Conservation (phyloP, 768 basidiomycete species). For the Leucocoprinus leucothites region DNA sequence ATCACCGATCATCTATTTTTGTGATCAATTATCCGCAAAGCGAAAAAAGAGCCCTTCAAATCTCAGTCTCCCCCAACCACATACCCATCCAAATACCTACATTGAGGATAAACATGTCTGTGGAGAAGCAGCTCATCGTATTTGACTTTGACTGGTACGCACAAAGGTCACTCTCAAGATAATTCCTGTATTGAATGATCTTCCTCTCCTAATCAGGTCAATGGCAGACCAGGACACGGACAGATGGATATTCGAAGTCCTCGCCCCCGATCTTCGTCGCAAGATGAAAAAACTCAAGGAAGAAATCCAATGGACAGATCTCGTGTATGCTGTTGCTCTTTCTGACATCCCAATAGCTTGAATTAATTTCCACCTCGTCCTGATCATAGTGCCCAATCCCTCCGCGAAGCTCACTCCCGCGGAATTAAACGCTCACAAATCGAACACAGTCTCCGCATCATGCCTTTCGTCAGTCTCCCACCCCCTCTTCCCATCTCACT, state of each 20-base stretch:
- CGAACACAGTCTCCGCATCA: constrained; percentile 67
- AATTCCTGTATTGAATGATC: background rate
- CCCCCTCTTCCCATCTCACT: background rate
- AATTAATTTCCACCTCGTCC: background rate
- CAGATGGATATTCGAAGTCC: constrained; percentile 87
- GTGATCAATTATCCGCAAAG: constrained; percentile 6
- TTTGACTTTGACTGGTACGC: constrained; percentile 96
- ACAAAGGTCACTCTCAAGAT: background rate
- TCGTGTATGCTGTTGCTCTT: constrained; percentile 59
- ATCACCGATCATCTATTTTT: constrained; percentile 8
- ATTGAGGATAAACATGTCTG: constrained; percentile 14
- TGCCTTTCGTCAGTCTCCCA: constrained; percentile 74
- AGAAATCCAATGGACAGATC: constrained; percentile 86
- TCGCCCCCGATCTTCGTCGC: constrained; percentile 79
- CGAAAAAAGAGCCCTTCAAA: background rate
- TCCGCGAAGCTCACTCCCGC: constrained; percentile 67
- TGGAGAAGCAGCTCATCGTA: constrained; percentile 70
- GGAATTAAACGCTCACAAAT: constrained; percentile 75
- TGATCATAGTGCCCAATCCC: constrained; percentile 52
- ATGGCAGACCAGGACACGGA: constrained; percentile 96
- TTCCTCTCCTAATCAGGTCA: constrained; percentile 49
- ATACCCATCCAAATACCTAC: no score
- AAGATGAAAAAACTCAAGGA: constrained; percentile 69
- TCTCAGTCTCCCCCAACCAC: background rate
- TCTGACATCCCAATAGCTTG: background rate